Base-by-base conservation (phyloP, 2,329 filamentous ascomycete species). In the Dothiorella sarmentorum region DNA sequence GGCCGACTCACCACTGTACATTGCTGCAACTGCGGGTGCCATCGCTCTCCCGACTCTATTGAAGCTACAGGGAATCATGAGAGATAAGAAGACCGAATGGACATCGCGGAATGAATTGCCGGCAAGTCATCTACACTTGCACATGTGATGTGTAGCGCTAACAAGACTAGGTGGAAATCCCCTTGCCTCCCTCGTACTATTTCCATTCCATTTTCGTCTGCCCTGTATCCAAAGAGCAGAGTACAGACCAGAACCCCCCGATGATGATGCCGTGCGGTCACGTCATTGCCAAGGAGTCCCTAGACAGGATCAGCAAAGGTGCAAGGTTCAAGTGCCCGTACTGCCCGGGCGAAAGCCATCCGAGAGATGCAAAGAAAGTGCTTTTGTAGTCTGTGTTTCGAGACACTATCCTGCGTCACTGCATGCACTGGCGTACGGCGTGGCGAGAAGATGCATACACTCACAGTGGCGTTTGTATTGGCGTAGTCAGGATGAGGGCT, bases 131-230 rank as follows among this genome's bases (percentile, higher is more conserved):
- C 22, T 82, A 20, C 43, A 2, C 7, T 24, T 9, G 31, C 31
- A 42, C 44, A 43, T n/a, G n/a, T 33, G 22, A 7, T 37, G 78
- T 86, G 49, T 26, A 51, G 27, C 31, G 3, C 45, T 58, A 26
- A 58, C 44, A 26, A 10, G n/a, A 33, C 7, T 27, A 82, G 80
- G 82, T 87, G 42, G 85, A 88, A 72, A 86, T 86, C 15, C 82
- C 85, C 0, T 75, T 88, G 3, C 85, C 85, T 2, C 81, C 81
- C 2, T 78, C 80, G 5, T 88, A 86, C 68, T 79, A 83, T 55
- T 99, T 96, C 78, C 94, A 99, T 73, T 89, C 89, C 58, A 97
- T 99, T 69, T 99, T 99, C 70, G 94, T 99, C 40, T 99, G 94
- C 69, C 94, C 94, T 0, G 94, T 99, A 4, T 92, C 88, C 67